Evolutionary conservation across 768 basidiomycete genomes (phyloP).

Genomic region (Rhodotorula paludigena): DNA sequence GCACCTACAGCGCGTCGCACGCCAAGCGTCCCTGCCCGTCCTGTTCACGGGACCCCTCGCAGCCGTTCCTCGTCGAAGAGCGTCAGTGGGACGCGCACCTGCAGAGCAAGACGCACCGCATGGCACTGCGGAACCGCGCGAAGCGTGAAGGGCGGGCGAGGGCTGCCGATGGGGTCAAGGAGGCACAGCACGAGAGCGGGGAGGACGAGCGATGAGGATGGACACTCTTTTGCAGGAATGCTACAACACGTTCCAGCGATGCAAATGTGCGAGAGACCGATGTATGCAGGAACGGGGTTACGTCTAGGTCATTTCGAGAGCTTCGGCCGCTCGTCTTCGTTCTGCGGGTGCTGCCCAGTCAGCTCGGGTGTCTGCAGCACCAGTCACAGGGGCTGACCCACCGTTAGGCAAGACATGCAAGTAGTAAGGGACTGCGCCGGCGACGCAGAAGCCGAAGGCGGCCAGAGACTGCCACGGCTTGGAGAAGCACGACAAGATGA

Average conservation of each 20-base stretch:
- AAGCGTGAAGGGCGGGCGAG: not conserved
- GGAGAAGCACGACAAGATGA: slow-evolving; percentile 91
- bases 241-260: not conserved
- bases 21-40: slow-evolving; percentile 27
- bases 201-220: not conserved
- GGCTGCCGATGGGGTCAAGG: not conserved
- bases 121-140: not conserved
- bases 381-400: not conserved
- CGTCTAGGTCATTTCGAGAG: slow-evolving; percentile 16
- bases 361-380: not conserved
- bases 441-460: slow-evolving; percentile 54
- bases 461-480: slow-evolving; percentile 82
- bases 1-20: not conserved
- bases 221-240: not conserved
- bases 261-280: not conserved
- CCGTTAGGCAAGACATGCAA: slow-evolving; percentile 19
- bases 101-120: slow-evolving; percentile 15
- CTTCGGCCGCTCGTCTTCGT: not conserved
- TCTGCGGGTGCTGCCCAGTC: not conserved
- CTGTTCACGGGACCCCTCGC: slow-evolving; percentile 15
- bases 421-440: slow-evolving; percentile 28
- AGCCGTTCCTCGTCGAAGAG: slow-evolving; percentile 35
- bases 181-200: too few species aligned
- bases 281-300: too few species aligned
- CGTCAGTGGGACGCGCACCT: slow-evolving; percentile 28